A percentile compares a stretch with the other conserved stretches of the same genome.
These are phyloP conservation scores for Dispira simplex DNA, from an alignment of 192 early-diverging fungal genomes.

Conservation along the genomic window DNA sequence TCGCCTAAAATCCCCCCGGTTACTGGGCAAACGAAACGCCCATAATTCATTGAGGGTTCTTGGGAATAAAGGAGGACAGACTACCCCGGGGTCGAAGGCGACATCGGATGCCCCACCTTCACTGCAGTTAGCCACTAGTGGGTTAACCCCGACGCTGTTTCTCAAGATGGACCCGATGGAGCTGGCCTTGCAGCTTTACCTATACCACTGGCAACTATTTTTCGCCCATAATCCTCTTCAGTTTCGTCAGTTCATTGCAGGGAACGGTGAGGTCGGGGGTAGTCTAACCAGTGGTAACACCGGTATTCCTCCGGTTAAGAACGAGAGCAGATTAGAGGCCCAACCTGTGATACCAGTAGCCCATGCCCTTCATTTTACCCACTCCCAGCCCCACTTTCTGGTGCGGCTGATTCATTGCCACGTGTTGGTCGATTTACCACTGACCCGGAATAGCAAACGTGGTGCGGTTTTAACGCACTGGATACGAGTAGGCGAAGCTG, in stretches of 20 bases:
- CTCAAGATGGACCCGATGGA: constrained; percentile 36
- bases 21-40: neutral
- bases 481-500: constrained; percentile 42
- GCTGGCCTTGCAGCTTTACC: constrained; percentile 51
- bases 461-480: constrained; percentile 44
- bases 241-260: constrained; percentile 4
- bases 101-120: neutral
- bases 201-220: constrained; percentile 38
- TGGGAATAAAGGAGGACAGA: too few relatives aligned
- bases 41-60: neutral
- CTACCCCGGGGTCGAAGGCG: too few relatives aligned
- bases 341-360: constrained; percentile 8
- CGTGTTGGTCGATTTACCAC: constrained; percentile 37
- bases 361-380: constrained; percentile 33
- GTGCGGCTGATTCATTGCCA: constrained; percentile 51
- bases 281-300: constrained; percentile 18
- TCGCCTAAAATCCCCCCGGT: neutral
- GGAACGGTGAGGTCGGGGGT: constrained; percentile 12
- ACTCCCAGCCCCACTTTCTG: constrained; percentile 49
- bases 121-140: constrained; percentile 30
- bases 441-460: constrained; percentile 27
- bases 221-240: constrained; percentile 20
- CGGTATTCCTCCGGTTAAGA: neutral
- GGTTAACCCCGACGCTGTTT: constrained; percentile 43
- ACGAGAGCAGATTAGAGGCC: constrained; percentile 4